Base-by-base conservation (phyloP, 257 asterid genomes). In the Agastache rugosa region DNA sequence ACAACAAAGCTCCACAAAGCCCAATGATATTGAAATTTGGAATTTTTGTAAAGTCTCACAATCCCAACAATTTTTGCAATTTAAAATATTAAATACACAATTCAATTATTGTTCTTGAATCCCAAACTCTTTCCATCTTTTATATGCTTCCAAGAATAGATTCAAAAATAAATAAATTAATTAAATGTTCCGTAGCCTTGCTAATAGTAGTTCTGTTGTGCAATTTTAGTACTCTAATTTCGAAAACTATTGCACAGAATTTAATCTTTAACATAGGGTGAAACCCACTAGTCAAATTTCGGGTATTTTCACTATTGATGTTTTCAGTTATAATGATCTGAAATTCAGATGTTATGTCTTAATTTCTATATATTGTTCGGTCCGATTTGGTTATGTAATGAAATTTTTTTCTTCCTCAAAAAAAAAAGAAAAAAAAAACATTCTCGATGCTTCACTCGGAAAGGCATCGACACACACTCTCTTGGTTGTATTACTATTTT, bases 21-120 rank as follows among this genome's bases (percentile, higher is more conserved):
- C 84, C 87, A 85, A 76, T 78, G 80, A 10, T 64, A 37, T 85
- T 71, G 86, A 85, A 62, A 55, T 65, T 75, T 63, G 84, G 77
- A 66, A 66, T 78, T 42, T 79, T 68, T 77, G 51, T 72, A 51
- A 62, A 48, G 72, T 23, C 72, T 69, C 56, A 76, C 64, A 76
- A 78, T 81, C 87, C 89, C 85, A 50, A 77, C 25, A 62, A 56
- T 34, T 17, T 11, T 39, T 39, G 59, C 69, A 64, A 69, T 63
- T 60, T 64, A 35, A 29, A 74, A 35, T n/a, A 25, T 12, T 34
- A 56, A 56, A 11, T 42, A 6, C 27, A 51, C 7, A 64, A 23
- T 66, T 67, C 71, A 61, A 66, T 74, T 81, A 81, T 78, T 71
- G 54, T 9, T 47, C 59, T 25, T 34, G 4, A 39, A 17, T 42